A percentile compares a stretch with the other conserved stretches of the same genome.
These are phyloP conservation scores for Thalassiosira mediterranea DNA, from an alignment of 352 stramenopile species.

Conservation along the genomic window DNA sequence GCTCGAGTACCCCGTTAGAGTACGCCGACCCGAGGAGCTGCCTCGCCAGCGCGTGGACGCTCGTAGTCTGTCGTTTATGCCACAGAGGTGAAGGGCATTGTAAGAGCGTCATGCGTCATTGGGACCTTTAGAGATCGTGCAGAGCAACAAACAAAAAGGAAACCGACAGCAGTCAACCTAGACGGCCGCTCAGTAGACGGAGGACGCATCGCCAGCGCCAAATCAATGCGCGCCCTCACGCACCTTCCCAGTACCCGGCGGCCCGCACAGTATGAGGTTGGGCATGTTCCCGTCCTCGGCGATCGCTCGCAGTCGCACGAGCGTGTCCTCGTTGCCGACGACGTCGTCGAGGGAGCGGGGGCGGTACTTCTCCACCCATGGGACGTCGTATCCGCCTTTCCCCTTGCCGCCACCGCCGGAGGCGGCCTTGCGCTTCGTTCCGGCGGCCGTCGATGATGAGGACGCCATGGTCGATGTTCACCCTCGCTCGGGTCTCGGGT, in stretches of 20 bases:
- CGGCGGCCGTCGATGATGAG: neutral
- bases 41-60: conserved; percentile 69
- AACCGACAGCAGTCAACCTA: neutral
- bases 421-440: conserved; percentile 25
- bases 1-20: conserved; percentile 90
- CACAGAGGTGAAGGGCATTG: neutral
- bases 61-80: conserved; percentile 57
- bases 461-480: neutral
- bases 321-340: conserved; percentile 97
- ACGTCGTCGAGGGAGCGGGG: conserved; percentile 91
- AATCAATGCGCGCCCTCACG: too few relatives aligned
- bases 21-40: conserved; percentile 71
- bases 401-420: neutral
- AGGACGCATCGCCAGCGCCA: too few relatives aligned
- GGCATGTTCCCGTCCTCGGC: conserved; percentile 96
- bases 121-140: neutral
- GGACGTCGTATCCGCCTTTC: conserved; percentile 83
- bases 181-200: neutral
- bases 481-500: too few relatives aligned
- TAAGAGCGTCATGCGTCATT: neutral
- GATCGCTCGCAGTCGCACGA: conserved; percentile 94
- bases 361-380: conserved; percentile 99
- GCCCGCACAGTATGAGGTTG: conserved; percentile 95
- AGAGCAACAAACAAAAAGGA: neutral
- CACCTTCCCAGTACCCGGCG: conserved; percentile 71